Evolutionary conservation across 225 moss, liverwort and hornwort species (phyloP).

Genomic region (Anthoceros angustus): DNA sequence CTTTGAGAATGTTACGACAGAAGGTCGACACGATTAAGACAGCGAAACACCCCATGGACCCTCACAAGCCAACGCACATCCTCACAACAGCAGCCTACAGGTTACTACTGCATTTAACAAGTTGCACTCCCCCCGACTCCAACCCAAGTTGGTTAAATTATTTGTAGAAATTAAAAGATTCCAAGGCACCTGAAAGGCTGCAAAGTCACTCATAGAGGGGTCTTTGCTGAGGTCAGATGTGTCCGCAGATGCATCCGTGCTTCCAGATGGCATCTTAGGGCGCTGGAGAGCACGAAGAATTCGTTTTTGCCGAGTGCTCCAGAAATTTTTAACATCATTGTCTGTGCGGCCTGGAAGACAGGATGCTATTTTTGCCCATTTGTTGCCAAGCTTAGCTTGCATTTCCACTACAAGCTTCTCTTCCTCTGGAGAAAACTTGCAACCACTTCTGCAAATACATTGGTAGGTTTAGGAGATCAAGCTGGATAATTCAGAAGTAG

Average conservation of each 20-base stretch:
- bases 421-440: slow-evolving; percentile 89
- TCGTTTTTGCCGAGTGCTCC: slow-evolving; percentile 89
- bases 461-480: slow-evolving; percentile 3
- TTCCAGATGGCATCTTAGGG: slow-evolving; percentile 68
- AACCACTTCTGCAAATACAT: slow-evolving; percentile 51
- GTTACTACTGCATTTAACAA: background rate
- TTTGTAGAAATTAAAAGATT: background rate
- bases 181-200: slow-evolving; percentile 53
- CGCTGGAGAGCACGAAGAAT: slow-evolving; percentile 78
- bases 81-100: background rate
- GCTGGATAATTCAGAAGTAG: slow-evolving; percentile 3
- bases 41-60: background rate
- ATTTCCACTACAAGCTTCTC: slow-evolving; percentile 93
- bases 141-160: background rate
- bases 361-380: slow-evolving; percentile 96
- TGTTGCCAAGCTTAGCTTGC: slow-evolving; percentile 95
- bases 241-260: slow-evolving; percentile 76
- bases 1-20: background rate
- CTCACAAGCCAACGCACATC: background rate
- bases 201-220: slow-evolving; percentile 39
- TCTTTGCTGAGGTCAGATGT: slow-evolving; percentile 84
- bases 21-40: background rate
- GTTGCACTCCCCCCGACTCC: background rate
- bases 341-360: slow-evolving; percentile 89
- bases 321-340: slow-evolving; percentile 96